phyloP scores from a whole-genome alignment of 139 green algal species.

The Picochlorum sp. region DNA sequence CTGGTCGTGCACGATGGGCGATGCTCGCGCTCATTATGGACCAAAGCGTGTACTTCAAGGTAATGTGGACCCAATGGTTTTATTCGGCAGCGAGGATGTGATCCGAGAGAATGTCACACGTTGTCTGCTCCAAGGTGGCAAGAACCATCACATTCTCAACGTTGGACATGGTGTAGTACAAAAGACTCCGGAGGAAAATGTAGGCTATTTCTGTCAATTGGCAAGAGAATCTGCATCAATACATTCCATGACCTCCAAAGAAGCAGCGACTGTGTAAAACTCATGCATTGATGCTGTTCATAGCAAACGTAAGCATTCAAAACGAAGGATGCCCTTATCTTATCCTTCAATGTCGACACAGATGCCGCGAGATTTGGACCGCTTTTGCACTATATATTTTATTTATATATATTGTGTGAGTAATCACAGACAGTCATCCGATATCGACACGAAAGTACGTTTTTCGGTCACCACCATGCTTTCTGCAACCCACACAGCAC shows the following conservation, averaged over 20 bases:
- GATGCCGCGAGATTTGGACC: no score
- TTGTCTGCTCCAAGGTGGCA: conserved; percentile 50
- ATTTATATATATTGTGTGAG: no score
- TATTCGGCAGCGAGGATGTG: conserved; percentile 70
- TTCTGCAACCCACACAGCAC: no score
- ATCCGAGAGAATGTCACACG: conserved; percentile 55
- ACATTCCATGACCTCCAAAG: background rate
- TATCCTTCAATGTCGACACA: no score
- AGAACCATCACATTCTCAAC: conserved; percentile 83
- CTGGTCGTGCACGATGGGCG: conserved; percentile 73
- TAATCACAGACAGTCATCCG: no score
- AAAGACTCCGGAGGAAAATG: conserved; percentile 83
- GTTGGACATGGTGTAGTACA: conserved; percentile 86
- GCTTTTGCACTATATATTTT: no score
- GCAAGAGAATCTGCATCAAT: conserved; percentile 49
- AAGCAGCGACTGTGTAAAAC: background rate
- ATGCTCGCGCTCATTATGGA: conserved; percentile 53
- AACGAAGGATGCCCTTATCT: no score
- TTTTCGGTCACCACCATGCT: no score
- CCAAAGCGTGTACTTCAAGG: conserved; percentile 33
- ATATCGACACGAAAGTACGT: no score
- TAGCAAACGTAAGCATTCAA: no score
- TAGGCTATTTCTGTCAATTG: conserved; percentile 83
- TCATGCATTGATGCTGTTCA: no score
- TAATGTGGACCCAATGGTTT: conserved; percentile 92